Base-by-base conservation (phyloP, 345 rosid genomes). In the Aegle marmelos region DNA sequence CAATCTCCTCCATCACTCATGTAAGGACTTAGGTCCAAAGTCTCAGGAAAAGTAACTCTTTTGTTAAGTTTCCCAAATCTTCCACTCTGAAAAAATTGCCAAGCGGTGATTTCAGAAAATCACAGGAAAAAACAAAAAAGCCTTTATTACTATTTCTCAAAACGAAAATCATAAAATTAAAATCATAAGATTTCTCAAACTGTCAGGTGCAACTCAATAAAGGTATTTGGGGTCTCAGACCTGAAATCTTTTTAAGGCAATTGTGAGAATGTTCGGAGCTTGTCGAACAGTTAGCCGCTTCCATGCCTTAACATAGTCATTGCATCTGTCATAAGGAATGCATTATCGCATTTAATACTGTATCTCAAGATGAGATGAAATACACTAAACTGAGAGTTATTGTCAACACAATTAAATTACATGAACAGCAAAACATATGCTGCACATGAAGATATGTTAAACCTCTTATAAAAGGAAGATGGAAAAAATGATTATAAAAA, bases 41-140 rank as follows among this genome's bases (percentile, higher is more conserved):
- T 90, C 88, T 91, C 97, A 10, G 97, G 97, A 82, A 97, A 94
- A 79, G 83, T 86, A 24, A 97, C 88, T 84, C 89, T 83, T 91
- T 97, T 97, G 90, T 97, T 97, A 83, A 97, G 93, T 87, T 97
- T 97, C 54, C 99, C 99, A 67, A 89, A 97, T 80, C 93, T 92
- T 57, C 99, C 99, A 79, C 98, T 91, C 99, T 97, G 93, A 76
- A 85, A 72, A 86, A 3, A 36, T 79, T 72, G 76, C 76, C 69
- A 70, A 78, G 6, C 72, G 57, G 63, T 34, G 54, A 48, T 68
- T 30, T 73, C 33, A 83, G 48, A 72, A 68, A 27, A 66, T 36
- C 48, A 71, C 17, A 33, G 71, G n/a, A 19, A 48, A 69, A 69
- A 53, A 30, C 17, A 31, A 72, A 33, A 72, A 59, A 24, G 53